Base-by-base conservation (phyloP, 768 basidiomycete genomes). In the Scleroderma bovista region DNA sequence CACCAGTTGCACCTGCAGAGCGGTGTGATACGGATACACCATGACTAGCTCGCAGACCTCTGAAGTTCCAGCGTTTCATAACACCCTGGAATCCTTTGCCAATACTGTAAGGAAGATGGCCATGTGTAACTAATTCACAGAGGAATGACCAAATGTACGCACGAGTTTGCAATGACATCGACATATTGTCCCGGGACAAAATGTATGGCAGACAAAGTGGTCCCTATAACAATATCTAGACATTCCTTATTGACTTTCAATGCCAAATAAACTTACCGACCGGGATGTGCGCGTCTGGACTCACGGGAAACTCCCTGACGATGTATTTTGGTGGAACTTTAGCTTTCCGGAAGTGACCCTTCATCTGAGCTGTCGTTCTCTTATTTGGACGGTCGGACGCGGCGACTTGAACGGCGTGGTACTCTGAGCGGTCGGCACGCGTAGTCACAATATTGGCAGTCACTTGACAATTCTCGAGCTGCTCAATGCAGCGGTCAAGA, bases 111-210 rank as follows among this genome's bases (percentile, higher is more conserved):
- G 19, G 53, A 39, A 41, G n/a, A 20, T 22, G 22, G 11, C 26
- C 60, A 13, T 63, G 57, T 38, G 16, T 43, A 46, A 20, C 6
- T 23, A 12, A 20, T 32, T 19, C 16, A 32, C 26, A 22, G 16
- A 29, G 52, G 45, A 43, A 39, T 11, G 31, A 47, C n/a, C n/a
- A 22, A 48, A 43, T 10, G 32, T 22, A 79, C 90, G 57, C 61
- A 98, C 95, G 89, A 91, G 56, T 87, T 88, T 7, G 88, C 88
- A 53, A 88, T 76, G 6, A 93, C 88, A 66, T 98, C 95, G 12
- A 98, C 91, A 62, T 77, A 92, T 65, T 99, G 96, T 0, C 96
- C 96, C 0, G 96, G 96, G 8, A 98, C 96, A 60, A 95, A 98
- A 67, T 99, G 96, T 38, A 88, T 77, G 0, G 93, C 92, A 42